phyloP scores from a whole-genome alignment of 352 stramenopile species.

The Pythium brachiatum region DNA sequence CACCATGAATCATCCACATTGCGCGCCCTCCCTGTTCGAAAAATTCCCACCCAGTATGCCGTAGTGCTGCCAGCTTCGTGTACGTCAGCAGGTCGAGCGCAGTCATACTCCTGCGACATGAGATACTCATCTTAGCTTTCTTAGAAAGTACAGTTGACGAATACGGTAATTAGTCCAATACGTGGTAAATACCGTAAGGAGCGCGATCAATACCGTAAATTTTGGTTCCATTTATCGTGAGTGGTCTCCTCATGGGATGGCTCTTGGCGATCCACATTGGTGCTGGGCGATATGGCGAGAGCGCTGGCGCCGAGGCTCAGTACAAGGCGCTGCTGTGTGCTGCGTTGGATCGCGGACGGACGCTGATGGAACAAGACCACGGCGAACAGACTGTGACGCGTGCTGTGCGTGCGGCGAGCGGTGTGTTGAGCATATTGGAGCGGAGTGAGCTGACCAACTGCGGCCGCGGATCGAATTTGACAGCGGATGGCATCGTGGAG shows the following conservation, averaged over 20 bases:
- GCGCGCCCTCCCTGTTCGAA: no score
- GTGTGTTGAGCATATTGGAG: slow-evolving; percentile 49
- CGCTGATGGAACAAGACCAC: background rate
- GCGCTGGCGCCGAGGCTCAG: slow-evolving; percentile 30
- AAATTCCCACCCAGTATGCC: no score
- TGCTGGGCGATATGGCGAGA: slow-evolving; percentile 42
- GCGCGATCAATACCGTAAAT: no score
- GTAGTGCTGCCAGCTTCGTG: no score
- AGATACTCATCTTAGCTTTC: no score
- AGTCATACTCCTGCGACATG: no score
- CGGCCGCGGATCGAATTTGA: slow-evolving; percentile 54
- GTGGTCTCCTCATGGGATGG: slow-evolving; percentile 47
- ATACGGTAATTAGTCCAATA: no score
- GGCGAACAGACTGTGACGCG: background rate
- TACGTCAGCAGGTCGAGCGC: no score
- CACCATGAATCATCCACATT: no score
- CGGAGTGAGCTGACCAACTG: slow-evolving; percentile 52
- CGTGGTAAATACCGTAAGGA: no score
- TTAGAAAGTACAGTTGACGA: no score
- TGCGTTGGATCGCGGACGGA: slow-evolving; percentile 20
- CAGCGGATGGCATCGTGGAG: slow-evolving; percentile 41
- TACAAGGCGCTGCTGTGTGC: slow-evolving; percentile 42
- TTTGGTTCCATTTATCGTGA: no score
- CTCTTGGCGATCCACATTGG: slow-evolving; percentile 63
- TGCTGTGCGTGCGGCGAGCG: slow-evolving; percentile 27